Base-by-base conservation (phyloP, 148 eudicot species). In the Oxyria digyna region DNA sequence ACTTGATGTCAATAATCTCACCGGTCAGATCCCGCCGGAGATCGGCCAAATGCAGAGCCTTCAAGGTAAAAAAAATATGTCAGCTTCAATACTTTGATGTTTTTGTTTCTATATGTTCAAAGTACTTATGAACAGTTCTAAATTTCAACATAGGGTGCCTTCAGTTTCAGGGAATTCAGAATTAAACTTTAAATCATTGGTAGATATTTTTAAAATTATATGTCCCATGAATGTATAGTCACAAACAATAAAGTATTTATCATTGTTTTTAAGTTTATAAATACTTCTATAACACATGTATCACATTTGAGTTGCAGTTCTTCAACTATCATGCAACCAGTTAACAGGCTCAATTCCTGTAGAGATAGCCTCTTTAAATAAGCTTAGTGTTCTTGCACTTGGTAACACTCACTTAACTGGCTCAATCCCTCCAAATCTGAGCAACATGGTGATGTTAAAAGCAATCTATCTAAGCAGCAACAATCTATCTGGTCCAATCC, bases 381-480 rank as follows among this genome's bases (percentile, higher is more conserved):
- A 81, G 73, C 78, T 90, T 20, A 78, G 55, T 62, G 84, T 76
- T 42, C 77, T 94, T 29, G 71, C 81, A 33, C 68, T 94, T 79
- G 85, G 88, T 73, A 72, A 74, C 37, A 94, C 90, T 72, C 80
- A 79, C 55, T 59, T 90, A 33, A 83, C 78, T 41, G 99, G 91
- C 43, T 42, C 77, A 8, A 87, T 91, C 20, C 97, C 99, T 65
- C 18, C 74, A 8, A 87, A 72, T 73, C 76, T 94, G 65, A 97
- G 91, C 43, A 70, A 70, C 48, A 71, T 88, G 75, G 71, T 32
- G 10, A 29, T 68, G 82, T 74, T 91, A 27, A 85, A 85, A 75
- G 81, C 91, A 70, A 84, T 94, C 41, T 78, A 85, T 71, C 76
- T 94, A 68, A 82, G 96, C 78, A 86, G 73, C 77, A 94, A 94